These are phyloP conservation scores for Fusarium newnesense DNA, from an alignment of 2,329 filamentous ascomycete genomes.

Conservation along the genomic window DNA sequence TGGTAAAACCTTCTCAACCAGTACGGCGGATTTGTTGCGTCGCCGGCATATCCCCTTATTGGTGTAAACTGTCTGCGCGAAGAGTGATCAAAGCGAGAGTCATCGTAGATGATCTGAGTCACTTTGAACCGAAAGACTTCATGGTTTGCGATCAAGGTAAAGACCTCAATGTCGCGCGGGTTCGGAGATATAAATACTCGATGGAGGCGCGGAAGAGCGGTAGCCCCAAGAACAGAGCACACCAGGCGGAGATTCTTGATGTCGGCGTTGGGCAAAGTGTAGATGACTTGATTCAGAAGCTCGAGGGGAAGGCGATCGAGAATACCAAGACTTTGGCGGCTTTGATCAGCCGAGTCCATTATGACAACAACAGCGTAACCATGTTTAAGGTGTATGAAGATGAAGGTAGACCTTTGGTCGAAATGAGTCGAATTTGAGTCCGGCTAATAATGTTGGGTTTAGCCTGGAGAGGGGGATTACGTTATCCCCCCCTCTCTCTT, in stretches of 20 bases:
- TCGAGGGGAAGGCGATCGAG: neutral
- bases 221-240: neutral
- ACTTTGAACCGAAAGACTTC: slow-evolving; percentile 12
- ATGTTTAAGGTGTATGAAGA: neutral
- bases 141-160: slow-evolving; percentile 27
- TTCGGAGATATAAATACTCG: slow-evolving; percentile 35
- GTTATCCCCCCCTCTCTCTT: no score
- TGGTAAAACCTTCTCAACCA: no score
- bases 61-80: rapidly evolving
- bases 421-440: rapidly evolving
- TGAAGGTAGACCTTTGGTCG: neutral
- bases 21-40: no score
- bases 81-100: slow-evolving; percentile 8
- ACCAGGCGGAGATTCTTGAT: slow-evolving; percentile 20
- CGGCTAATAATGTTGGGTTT: neutral
- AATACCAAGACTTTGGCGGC: rapidly evolving
- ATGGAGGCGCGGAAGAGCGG: neutral
- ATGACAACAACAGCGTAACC: rapidly evolving
- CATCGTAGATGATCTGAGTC: slow-evolving; percentile 35
- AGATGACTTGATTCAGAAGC: neutral
- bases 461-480: neutral
- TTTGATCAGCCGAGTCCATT: neutral
- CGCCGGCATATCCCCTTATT: no score
- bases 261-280: neutral
- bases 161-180: slow-evolving; percentile 27